These are phyloP conservation scores for Lycium barbarum DNA, from an alignment of 257 asterid genomes.

Conservation along the genomic window DNA sequence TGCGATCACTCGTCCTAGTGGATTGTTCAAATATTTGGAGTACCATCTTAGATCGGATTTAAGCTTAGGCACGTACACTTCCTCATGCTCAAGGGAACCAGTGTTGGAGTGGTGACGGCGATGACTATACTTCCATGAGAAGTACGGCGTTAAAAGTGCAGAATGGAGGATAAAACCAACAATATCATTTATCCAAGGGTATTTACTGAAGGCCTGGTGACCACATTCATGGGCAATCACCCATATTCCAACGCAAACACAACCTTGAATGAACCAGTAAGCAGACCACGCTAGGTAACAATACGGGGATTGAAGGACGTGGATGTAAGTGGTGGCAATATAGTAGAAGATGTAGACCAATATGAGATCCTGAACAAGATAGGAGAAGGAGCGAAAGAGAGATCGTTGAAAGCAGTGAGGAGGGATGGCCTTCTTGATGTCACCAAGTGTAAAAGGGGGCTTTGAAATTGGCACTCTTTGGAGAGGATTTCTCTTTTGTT, in stretches of 20 bases:
- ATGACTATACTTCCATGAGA: slow-evolving; percentile 15
- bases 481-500: neutral
- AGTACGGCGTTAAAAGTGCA: slow-evolving; percentile 6
- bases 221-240: neutral
- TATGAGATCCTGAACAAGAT: slow-evolving; percentile 9
- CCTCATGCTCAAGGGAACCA: neutral
- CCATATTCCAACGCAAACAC: no score
- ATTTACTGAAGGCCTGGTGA: neutral
- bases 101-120: neutral
- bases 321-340: neutral
- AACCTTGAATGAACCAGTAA: no score
- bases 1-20: neutral
- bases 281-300: no score
- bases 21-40: slow-evolving; percentile 15
- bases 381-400: slow-evolving; percentile 18
- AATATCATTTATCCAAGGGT: neutral
- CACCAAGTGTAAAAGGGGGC: slow-evolving; percentile 28
- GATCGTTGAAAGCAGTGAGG: slow-evolving; percentile 32
- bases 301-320: no score
- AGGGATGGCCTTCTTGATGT: slow-evolving; percentile 32
- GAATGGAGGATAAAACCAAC: neutral
- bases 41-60: neutral
- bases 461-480: slow-evolving; percentile 29
- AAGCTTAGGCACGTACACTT: neutral
- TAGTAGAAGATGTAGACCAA: slow-evolving; percentile 2